Percentiles rank a stretch among this genome's conserved stretches.
phyloP scores from a whole-genome alignment of 2,329 filamentous ascomycete genomes.

The Colletotrichum eleusines region DNA sequence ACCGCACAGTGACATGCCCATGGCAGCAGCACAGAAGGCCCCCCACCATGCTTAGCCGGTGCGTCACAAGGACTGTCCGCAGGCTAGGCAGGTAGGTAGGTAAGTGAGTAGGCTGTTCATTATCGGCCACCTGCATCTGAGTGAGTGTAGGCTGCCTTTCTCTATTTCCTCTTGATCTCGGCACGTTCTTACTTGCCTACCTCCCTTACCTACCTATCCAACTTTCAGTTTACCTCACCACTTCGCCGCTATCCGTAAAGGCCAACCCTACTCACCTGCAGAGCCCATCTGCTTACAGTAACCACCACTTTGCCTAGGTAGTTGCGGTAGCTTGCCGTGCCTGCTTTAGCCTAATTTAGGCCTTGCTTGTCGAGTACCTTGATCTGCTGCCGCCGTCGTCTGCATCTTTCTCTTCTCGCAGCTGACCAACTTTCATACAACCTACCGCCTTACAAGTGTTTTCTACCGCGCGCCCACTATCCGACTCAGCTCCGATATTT shows the following conservation, averaged over 20 bases:
- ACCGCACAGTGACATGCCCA: neutral
- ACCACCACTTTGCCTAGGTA: neutral
- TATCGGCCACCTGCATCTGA: slow-evolving; percentile 8
- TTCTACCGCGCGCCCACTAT: slow-evolving; percentile 5
- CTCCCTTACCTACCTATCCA: neutral
- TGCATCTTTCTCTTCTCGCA: neutral
- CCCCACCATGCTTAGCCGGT: slow-evolving; percentile 4
- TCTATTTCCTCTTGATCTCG: neutral
- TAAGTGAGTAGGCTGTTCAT: neutral
- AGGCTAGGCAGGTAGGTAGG: neutral
- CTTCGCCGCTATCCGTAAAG: no score
- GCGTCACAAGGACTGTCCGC: slow-evolving; percentile 29
- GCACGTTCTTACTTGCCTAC: neutral
- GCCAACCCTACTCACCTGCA: neutral
- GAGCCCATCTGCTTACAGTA: neutral
- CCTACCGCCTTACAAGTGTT: neutral
- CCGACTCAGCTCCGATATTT: neutral
- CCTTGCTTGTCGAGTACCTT: neutral
- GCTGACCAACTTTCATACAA: slow-evolving; percentile 2
- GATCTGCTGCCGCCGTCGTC: neutral
- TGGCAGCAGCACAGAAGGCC: neutral
- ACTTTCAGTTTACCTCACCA: neutral
- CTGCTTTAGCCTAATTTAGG: neutral
- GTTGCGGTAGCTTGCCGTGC: neutral
- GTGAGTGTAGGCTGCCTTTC: neutral